Evolutionary conservation across 2,329 filamentous ascomycete species (phyloP).

Genomic region (Epichloe gansuensis): DNA sequence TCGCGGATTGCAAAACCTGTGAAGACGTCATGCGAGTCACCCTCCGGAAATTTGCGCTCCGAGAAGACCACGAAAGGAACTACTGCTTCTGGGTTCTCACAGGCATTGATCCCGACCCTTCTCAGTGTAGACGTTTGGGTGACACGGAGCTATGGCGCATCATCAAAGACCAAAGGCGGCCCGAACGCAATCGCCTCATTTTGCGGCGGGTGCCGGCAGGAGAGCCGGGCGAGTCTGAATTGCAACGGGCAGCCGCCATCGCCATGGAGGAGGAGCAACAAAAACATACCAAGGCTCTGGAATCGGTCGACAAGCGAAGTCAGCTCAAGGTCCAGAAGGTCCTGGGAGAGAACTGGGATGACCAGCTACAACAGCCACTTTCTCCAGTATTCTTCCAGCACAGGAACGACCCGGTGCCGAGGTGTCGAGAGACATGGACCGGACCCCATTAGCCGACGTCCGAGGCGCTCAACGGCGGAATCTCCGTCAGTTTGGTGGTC

Average conservation of each 20-base stretch:
- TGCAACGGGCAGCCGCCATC: slow-evolving; percentile 78
- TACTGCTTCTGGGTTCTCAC: slow-evolving; percentile 95
- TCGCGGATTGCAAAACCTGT: slow-evolving; percentile 79
- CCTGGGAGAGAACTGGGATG: slow-evolving; percentile 75
- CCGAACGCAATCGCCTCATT: slow-evolving; percentile 83
- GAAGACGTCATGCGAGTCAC: slow-evolving; percentile 90
- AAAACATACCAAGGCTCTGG: slow-evolving; percentile 51
- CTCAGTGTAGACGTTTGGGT: slow-evolving; percentile 67
- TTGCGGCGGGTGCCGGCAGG: slow-evolving; percentile 85
- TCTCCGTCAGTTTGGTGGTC: slow-evolving; percentile 76
- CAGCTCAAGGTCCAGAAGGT: slow-evolving; percentile 82
- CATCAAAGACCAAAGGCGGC: slow-evolving; percentile 72
- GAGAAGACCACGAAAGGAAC: slow-evolving; percentile 83
- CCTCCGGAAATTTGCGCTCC: slow-evolving; percentile 73
- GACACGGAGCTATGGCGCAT: slow-evolving; percentile 86
- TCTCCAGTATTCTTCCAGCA: slow-evolving; percentile 68
- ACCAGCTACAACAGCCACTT: slow-evolving; percentile 68
- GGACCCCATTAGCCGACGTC: slow-evolving; percentile 38
- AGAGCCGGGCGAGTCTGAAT: slow-evolving; percentile 75
- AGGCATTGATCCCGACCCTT: slow-evolving; percentile 71
- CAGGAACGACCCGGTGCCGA: slow-evolving; percentile 49
- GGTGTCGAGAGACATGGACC: slow-evolving; percentile 44
- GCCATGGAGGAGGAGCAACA: slow-evolving; percentile 77
- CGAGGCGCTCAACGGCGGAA: slow-evolving; percentile 34
- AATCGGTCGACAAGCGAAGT: slow-evolving; percentile 60